Base-by-base conservation (phyloP, 2,329 filamentous ascomycete species). In the Parascedosporium putredinis region DNA sequence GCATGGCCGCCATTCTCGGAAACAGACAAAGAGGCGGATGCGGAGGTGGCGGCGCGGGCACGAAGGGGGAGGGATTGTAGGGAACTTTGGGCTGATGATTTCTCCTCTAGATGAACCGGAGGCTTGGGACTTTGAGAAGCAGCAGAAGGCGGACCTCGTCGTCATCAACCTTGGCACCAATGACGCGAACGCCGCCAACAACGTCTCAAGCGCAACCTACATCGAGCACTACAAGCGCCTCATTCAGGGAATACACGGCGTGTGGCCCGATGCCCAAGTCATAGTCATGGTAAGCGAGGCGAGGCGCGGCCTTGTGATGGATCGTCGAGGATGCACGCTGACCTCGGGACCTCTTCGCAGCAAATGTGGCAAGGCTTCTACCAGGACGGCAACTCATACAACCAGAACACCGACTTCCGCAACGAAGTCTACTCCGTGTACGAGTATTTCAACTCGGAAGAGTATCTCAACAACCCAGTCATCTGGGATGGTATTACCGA, bases 341-440 rank as follows among this genome's bases (percentile, higher is more conserved):
- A 38, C 14, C 18, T 18, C 22, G 2, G n/a, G n/a, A n/a, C n/a
- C n/a, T 8, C 23, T 45, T 59, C 31, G 56, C 47, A 75, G 71
- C 71, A 70, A 31, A 68, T 78, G 49, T 79, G 74, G 74, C 68
- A 74, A 34, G 68, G 69, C n/a, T 81, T 79, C 62, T 64, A 63
- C 50, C 62, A 69, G 25, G 57, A 65, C 43, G 76, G 75, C 7
- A 76, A 75, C 55, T 70, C 67, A 5, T 81, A 73, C 56, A 55
- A 59, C 6, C 71, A 76, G 56, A 62, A 60, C 20, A 63, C 66
- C 6, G 69, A 70, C 16, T 79, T 73, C 55, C 63, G 69, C 49
- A 62, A 72, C 25, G 72, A 79, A 54, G 72, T 78, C 14, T 64
- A 69, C 52, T 57, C 67, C 6, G 71, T 80, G 22, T 71, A 74